phyloP scores from a whole-genome alignment of 129 eudicot genomes.

The Glebionis coronaria region DNA sequence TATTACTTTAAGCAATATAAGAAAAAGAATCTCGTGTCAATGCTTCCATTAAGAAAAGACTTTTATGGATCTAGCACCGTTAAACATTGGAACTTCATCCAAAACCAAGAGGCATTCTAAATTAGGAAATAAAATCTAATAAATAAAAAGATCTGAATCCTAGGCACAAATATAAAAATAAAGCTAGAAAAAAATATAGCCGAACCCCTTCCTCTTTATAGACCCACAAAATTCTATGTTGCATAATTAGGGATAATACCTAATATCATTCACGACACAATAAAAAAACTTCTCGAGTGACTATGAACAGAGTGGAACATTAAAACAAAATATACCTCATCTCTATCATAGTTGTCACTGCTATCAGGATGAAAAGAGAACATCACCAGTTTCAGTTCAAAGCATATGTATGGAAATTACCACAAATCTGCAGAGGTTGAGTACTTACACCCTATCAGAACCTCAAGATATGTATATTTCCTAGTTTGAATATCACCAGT shows the following conservation, averaged over 20 bases:
- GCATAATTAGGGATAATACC: neutral
- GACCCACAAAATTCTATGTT: neutral
- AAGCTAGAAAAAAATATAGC: too few species aligned
- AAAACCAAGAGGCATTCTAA: too few species aligned
- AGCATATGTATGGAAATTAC: slow-evolving; percentile 96
- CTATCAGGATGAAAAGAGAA: slow-evolving; percentile 92
- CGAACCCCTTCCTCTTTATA: too few species aligned
- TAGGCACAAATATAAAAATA: too few species aligned
- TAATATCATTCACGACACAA: neutral
- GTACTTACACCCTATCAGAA: slow-evolving; percentile 78
- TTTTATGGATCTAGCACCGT: too few species aligned
- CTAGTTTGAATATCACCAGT: slow-evolving; percentile 92
- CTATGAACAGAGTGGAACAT: slow-evolving; percentile 1
- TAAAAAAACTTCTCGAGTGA: neutral
- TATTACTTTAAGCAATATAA: too few species aligned
- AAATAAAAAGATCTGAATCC: too few species aligned
- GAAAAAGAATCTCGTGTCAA: too few species aligned
- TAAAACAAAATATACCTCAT: slow-evolving; percentile 58
- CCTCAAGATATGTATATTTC: slow-evolving; percentile 93
- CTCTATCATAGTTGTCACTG: slow-evolving; percentile 84
- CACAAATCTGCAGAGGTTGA: slow-evolving; percentile 89
- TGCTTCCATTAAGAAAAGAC: too few species aligned
- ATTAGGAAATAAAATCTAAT: too few species aligned
- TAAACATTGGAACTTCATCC: too few species aligned
- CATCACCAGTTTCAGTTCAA: slow-evolving; percentile 96